Percentiles rank a stretch among this genome's conserved stretches.
Evolutionary conservation across 768 basidiomycete genomes (phyloP).

Genomic region (Psilocybe cyanescens): DNA sequence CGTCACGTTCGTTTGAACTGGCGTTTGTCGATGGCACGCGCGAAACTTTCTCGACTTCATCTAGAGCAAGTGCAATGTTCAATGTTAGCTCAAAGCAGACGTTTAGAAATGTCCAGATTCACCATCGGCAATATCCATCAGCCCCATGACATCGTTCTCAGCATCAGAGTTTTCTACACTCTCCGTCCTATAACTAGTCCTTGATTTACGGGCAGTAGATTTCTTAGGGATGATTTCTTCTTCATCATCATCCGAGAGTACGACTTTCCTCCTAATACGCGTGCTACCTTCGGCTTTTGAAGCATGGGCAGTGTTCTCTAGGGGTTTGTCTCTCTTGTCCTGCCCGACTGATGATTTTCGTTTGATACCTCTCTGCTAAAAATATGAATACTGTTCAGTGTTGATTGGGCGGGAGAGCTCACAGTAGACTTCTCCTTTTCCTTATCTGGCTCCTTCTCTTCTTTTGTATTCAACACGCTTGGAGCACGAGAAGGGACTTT

Average conservation of each 20-base stretch:
- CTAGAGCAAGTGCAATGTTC: constrained; percentile 4
- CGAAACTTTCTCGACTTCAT: constrained; percentile 23
- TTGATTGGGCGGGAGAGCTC: constrained; percentile 2
- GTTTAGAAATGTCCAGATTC: neutral
- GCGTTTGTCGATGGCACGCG: constrained; percentile 21
- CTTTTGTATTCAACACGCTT: constrained; percentile 9
- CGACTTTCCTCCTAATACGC: constrained; percentile 48
- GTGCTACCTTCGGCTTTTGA: constrained; percentile 23
- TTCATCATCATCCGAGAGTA: constrained; percentile 68
- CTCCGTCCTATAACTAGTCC: constrained; percentile 28
- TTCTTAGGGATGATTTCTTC: constrained; percentile 33
- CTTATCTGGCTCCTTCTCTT: constrained; percentile 2
- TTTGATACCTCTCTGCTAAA: constrained; percentile 37
- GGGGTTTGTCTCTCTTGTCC: constrained; percentile 16
- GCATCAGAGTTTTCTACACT: constrained; percentile 39
- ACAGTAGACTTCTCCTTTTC: constrained; percentile 18
- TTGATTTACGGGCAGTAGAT: constrained; percentile 36
- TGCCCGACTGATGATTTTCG: constrained; percentile 48
- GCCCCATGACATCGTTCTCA: constrained; percentile 44
- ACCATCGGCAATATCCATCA: constrained; percentile 28
- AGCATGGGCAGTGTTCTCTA: constrained; percentile 14
- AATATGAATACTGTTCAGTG: constrained; percentile 1
- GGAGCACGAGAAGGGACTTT: constrained; percentile 14
- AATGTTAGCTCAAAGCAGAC: neutral
- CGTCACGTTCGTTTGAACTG: constrained; percentile 22